phyloP scores from a whole-genome alignment of 176 grass and related monocot species.

The Lolium multiflorum region DNA sequence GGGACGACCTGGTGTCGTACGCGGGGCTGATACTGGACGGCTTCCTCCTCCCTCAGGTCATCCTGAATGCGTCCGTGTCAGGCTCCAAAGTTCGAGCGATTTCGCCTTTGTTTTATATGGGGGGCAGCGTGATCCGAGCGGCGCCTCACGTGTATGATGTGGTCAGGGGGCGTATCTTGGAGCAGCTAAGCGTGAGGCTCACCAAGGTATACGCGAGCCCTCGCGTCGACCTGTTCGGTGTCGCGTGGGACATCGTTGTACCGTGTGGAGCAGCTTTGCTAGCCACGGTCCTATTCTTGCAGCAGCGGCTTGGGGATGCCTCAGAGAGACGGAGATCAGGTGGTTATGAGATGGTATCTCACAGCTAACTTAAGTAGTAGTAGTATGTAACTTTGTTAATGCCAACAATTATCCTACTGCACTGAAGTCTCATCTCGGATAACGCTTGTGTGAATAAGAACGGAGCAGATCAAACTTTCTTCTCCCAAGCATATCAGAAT shows the following conservation, averaged over 20 bases:
- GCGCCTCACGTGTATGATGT: neutral
- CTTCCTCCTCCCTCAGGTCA: neutral
- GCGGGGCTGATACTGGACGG: neutral
- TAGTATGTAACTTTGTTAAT: too few species aligned
- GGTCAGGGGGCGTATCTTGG: constrained; percentile 40
- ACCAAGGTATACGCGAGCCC: constrained; percentile 46
- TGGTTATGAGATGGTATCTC: too few species aligned
- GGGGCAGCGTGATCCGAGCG: neutral
- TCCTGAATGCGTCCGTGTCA: constrained; percentile 37
- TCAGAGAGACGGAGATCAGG: too few species aligned
- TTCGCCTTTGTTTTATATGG: neutral
- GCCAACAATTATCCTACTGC: too few species aligned
- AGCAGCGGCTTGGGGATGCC: constrained; percentile 50
- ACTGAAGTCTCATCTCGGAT: too few species aligned
- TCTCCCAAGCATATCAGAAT: neutral
- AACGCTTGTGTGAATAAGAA: too few species aligned
- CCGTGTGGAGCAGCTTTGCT: constrained; percentile 51
- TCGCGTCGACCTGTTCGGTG: constrained; percentile 49
- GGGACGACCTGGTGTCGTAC: constrained; percentile 53
- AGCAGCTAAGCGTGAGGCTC: neutral
- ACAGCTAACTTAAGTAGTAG: too few species aligned
- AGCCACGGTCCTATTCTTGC: constrained; percentile 54
- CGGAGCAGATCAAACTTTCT: neutral
- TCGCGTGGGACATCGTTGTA: constrained; percentile 55
- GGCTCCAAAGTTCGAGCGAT: constrained; percentile 16